These are phyloP conservation scores for Coniferiporia weirii DNA, from an alignment of 1,284 basidiomycete species.

Conservation along the genomic window DNA sequence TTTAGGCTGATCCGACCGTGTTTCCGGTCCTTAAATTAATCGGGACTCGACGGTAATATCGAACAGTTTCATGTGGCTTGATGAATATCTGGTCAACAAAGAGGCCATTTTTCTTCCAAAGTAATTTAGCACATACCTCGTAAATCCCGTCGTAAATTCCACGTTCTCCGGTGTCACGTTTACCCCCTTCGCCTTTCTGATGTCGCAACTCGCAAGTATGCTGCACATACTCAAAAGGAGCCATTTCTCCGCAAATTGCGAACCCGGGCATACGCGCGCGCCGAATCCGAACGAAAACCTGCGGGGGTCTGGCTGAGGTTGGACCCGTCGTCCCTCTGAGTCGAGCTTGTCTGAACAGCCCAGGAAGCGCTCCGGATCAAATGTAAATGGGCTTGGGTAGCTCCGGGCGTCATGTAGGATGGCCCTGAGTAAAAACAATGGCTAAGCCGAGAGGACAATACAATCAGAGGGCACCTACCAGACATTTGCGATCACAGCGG, in stretches of 20 bases:
- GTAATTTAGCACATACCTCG: neutral
- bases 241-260: constrained; percentile 6
- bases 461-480: neutral
- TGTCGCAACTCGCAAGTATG: neutral
- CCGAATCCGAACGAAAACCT: constrained; percentile 21
- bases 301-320: constrained; percentile 19
- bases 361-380: constrained; percentile 20
- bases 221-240: constrained; percentile 4
- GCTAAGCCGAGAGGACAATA: too few relatives aligned
- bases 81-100: too few relatives aligned
- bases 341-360: neutral
- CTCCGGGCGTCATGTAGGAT: constrained; percentile 16
- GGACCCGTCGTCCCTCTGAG: neutral
- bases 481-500: constrained; percentile 1
- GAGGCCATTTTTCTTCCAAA: too few relatives aligned
- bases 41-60: neutral
- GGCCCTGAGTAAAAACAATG: neutral
- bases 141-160: constrained; percentile 3
- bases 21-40: neutral
- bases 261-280: constrained; percentile 13
- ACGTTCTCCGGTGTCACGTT: neutral
- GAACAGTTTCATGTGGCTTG: neutral
- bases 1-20: too few relatives aligned
- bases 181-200: neutral
- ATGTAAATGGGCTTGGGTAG: constrained; percentile 16